A percentile compares a stretch with the other conserved stretches of the same genome.
phyloP scores from a whole-genome alignment of 1,139 yeast genomes.

The Candida pseudocylindracea region DNA sequence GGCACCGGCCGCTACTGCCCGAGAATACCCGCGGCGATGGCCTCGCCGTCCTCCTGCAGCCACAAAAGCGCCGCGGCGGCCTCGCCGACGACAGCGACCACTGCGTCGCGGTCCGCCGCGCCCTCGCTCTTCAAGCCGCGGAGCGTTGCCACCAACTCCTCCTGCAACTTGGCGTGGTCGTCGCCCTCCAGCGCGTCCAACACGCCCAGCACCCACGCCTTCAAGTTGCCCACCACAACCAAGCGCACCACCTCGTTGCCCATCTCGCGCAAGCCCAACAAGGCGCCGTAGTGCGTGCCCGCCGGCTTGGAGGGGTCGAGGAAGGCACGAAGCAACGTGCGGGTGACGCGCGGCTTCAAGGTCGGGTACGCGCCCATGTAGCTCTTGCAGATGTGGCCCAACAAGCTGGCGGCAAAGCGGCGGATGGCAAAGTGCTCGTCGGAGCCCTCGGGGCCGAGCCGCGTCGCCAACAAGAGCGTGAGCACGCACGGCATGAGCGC shows the following conservation, averaged over 20 bases:
- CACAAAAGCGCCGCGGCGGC: no score
- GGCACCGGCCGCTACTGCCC: no score
- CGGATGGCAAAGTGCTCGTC: conserved; percentile 42
- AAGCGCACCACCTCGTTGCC: conserved; percentile 83
- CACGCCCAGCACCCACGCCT: conserved; percentile 53
- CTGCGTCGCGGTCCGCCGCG: no score
- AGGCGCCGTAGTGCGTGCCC: conserved; percentile 86
- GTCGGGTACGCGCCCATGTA: conserved; percentile 82
- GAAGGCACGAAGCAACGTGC: conserved; percentile 80
- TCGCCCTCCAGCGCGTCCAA: conserved; percentile 9
- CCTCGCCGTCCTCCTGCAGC: no score
- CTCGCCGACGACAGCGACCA: no score
- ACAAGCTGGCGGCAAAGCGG: conserved; percentile 69
- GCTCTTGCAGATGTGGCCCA: conserved; percentile 52
- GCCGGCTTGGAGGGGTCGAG: conserved; percentile 56
- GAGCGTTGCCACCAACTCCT: no score
- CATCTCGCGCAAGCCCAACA: conserved; percentile 61
- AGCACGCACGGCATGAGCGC: conserved; percentile 90
- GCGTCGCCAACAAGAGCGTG: conserved; percentile 72
- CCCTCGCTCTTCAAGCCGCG: no score
- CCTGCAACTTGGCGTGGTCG: no score
- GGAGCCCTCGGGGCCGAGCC: conserved; percentile 42
- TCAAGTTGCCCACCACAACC: conserved; percentile 62
- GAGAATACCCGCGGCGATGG: no score
- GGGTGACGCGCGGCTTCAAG: conserved; percentile 78